These are phyloP conservation scores for Aspergillus bombycis DNA, from an alignment of 2,329 filamentous ascomycete genomes.

Conservation along the genomic window DNA sequence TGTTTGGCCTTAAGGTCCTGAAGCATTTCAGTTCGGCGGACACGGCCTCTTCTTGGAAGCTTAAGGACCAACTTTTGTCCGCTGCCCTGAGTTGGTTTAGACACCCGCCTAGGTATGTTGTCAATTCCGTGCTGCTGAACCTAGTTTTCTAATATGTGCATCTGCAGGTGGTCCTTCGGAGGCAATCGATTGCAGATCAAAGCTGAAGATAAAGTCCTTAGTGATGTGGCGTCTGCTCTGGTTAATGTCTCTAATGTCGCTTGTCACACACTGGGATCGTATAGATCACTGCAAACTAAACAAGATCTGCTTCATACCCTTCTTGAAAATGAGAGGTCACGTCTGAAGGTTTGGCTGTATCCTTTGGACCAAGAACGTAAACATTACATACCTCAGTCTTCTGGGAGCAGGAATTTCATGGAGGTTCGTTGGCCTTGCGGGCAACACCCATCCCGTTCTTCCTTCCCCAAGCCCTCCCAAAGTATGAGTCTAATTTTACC, in stretches of 20 bases:
- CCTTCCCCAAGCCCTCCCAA: not conserved
- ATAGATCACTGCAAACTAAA: conserved; percentile 73
- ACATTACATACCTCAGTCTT: conserved; percentile 51
- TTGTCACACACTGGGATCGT: conserved; percentile 50
- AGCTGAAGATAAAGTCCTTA: conserved; percentile 81
- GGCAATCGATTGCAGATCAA: conserved; percentile 92
- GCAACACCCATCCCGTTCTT: not conserved
- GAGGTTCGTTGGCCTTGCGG: conserved; percentile 37
- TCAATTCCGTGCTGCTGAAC: not conserved
- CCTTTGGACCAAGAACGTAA: conserved; percentile 70
- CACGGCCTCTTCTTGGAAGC: conserved; percentile 71
- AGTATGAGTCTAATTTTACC: conserved; percentile 17
- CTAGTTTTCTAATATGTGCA: conserved; percentile 21
- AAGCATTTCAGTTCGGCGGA: conserved; percentile 68
- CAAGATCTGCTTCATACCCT: conserved; percentile 81
- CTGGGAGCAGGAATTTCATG: conserved; percentile 44
- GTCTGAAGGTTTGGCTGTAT: conserved; percentile 86
- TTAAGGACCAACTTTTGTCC: conserved; percentile 88
- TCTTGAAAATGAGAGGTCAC: conserved; percentile 79
- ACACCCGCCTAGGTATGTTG: conserved; percentile 65
- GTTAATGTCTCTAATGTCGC: conserved; percentile 66
- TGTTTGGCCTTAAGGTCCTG: conserved; percentile 80
- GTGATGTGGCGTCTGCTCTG: conserved; percentile 72
- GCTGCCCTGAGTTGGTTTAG: conserved; percentile 89
- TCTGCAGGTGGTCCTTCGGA: conserved; percentile 82